Evolutionary conservation across 768 basidiomycete genomes (phyloP).

Genomic region (Boletus rubropictus): DNA sequence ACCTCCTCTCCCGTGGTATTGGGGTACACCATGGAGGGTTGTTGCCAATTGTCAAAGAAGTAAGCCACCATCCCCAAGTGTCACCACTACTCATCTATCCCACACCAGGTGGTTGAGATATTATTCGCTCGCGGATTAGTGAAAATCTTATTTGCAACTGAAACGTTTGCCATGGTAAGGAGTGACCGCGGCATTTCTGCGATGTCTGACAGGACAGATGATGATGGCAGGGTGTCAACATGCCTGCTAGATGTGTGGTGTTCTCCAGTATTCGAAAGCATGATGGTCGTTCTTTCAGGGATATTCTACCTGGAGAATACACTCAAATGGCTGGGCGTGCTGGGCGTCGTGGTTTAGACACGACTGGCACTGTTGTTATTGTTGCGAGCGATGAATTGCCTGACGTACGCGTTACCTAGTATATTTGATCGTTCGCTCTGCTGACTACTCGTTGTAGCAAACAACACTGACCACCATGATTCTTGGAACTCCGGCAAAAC

Average conservation of each 20-base stretch:
- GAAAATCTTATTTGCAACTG: constrained; percentile 95
- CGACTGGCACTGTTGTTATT: constrained; percentile 94
- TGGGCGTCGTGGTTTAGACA: constrained; percentile 90
- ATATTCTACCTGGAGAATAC: constrained; percentile 87
- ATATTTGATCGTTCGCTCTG: neutral
- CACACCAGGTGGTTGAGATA: constrained; percentile 81
- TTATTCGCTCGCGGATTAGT: constrained; percentile 93
- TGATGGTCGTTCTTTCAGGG: constrained; percentile 88
- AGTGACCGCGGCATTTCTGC: neutral
- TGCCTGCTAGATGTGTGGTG: constrained; percentile 97
- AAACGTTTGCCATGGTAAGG: constrained; percentile 96
- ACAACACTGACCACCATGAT: constrained; percentile 79
- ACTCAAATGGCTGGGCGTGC: constrained; percentile 99
- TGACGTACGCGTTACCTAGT: constrained; percentile 50
- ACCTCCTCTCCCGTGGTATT: constrained; percentile 86
- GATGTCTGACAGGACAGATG: constrained; percentile 8
- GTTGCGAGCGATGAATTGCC: constrained; percentile 79
- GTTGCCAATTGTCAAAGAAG: constrained; percentile 95
- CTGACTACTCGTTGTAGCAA: constrained; percentile 44
- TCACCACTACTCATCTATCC: constrained; percentile 9
- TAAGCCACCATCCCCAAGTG: constrained; percentile 26
- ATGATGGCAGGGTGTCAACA: constrained; percentile 83
- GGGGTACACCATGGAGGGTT: constrained; percentile 97
- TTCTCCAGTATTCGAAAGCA: constrained; percentile 95
- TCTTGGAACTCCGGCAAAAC: constrained; percentile 86